Conservation (phyloP, 1,139 yeast genomes). For the Suhomyces bokatorum region DNA sequence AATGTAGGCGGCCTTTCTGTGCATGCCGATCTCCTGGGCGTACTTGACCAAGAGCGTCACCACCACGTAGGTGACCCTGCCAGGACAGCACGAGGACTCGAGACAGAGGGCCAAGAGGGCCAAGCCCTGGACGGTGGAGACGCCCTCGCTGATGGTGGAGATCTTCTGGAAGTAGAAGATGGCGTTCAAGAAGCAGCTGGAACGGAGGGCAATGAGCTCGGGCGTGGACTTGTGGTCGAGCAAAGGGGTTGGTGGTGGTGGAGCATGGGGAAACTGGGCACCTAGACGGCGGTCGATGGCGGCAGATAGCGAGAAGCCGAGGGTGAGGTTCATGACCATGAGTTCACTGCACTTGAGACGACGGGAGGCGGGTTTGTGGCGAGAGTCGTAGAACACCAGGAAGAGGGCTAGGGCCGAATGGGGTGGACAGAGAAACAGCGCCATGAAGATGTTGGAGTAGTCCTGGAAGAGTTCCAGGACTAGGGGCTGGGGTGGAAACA, state of each 20-base stretch:
- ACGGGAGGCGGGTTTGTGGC: background rate
- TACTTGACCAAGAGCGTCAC: slow-evolving; percentile 54
- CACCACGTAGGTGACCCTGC: slow-evolving; percentile 46
- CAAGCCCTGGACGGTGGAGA: slow-evolving; percentile 51
- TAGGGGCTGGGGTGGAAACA: slow-evolving; percentile 3
- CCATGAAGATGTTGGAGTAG: slow-evolving; percentile 2
- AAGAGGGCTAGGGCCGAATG: background rate
- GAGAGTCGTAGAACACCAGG: background rate
- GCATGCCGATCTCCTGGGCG: slow-evolving; percentile 67
- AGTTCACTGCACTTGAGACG: slow-evolving; percentile 23
- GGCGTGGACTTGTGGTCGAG: slow-evolving; percentile 2
- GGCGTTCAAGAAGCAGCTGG: slow-evolving; percentile 32
- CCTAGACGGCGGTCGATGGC: slow-evolving; percentile 14
- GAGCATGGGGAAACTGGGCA: slow-evolving; percentile 19
- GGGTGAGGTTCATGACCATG: slow-evolving; percentile 33
- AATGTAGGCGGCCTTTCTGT: slow-evolving; percentile 51
- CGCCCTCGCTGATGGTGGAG: slow-evolving; percentile 50
- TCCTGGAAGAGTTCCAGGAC: slow-evolving; percentile 4
- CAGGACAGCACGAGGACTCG: slow-evolving; percentile 43
- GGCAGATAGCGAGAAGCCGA: slow-evolving; percentile 17
- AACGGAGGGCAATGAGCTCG: slow-evolving; percentile 6
- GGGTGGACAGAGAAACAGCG: slow-evolving; percentile 1
- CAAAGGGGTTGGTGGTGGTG: slow-evolving; percentile 23
- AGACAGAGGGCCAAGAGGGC: slow-evolving; percentile 46
- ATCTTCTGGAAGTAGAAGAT: slow-evolving; percentile 50